Evolutionary conservation across 1,284 basidiomycete genomes (phyloP).

Genomic region (Paramarasmius palmivorus): DNA sequence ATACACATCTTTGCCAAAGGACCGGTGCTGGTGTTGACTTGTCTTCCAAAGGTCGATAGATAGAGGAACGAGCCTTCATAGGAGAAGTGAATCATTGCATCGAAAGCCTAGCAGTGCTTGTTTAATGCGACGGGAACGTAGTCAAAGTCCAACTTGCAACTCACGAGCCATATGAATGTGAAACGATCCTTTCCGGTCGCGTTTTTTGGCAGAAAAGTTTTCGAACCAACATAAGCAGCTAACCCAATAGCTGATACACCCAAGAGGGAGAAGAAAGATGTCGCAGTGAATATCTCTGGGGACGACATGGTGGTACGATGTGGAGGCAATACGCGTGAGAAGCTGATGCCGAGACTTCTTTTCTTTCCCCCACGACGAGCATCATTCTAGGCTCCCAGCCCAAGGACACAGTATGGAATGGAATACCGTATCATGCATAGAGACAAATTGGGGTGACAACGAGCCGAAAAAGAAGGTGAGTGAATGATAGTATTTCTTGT

Average conservation of each 20-base stretch:
- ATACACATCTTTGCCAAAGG: conserved; percentile 76
- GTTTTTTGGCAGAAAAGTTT: conserved; percentile 57
- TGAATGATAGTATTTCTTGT: no score
- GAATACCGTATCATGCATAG: no score
- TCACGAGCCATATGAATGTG: conserved; percentile 75
- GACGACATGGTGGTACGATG: conserved; percentile 18
- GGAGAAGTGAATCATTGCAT: conserved; percentile 76
- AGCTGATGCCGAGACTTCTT: background rate
- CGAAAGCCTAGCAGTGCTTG: conserved; percentile 54
- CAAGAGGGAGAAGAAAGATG: conserved; percentile 63
- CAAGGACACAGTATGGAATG: no score
- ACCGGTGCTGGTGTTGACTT: conserved; percentile 69
- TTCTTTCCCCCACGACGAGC: background rate
- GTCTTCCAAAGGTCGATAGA: conserved; percentile 69
- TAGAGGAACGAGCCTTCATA: conserved; percentile 81
- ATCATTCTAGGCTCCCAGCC: no score
- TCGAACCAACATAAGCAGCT: conserved; percentile 52
- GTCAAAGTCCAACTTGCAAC: conserved; percentile 13
- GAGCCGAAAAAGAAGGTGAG: no score
- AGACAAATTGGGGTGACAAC: no score
- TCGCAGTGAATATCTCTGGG: conserved; percentile 59
- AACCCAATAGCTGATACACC: conserved; percentile 54
- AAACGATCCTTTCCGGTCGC: conserved; percentile 61
- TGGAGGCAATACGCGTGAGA: background rate
- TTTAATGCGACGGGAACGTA: background rate